phyloP scores from a whole-genome alignment of 371 early-diverging fungal genomes.

The Mortierella sp. region DNA sequence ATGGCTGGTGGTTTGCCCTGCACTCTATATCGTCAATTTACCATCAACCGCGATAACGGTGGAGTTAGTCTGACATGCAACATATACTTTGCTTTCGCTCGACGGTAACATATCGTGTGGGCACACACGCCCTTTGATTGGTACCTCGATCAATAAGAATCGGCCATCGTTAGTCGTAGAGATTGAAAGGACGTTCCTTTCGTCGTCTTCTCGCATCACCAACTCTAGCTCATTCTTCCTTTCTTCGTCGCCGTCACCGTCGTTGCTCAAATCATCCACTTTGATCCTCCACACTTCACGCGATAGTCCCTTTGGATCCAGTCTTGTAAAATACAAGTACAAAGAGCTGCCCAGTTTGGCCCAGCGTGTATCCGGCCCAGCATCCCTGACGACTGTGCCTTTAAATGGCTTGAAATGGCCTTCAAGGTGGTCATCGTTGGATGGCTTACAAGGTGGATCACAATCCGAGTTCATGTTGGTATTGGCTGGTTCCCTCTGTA shows the following conservation, averaged over 20 bases:
- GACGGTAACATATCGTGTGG: too few species aligned
- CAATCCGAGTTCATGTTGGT: too few species aligned
- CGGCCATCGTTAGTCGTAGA: slow-evolving; percentile 36
- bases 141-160: slow-evolving; percentile 44
- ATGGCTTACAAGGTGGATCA: too few species aligned
- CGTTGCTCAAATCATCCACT: slow-evolving; percentile 12
- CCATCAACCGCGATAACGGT: too few species aligned
- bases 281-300: slow-evolving; percentile 47
- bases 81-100: too few species aligned
- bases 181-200: slow-evolving; percentile 39
- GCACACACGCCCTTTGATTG: too few species aligned
- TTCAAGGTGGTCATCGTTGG: too few species aligned
- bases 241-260: background rate
- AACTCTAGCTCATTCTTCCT: slow-evolving; percentile 27
- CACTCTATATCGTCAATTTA: slow-evolving; percentile 29
- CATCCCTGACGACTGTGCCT: slow-evolving; percentile 50
- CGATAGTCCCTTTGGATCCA: slow-evolving; percentile 59
- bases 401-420: background rate
- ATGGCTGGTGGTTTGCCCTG: slow-evolving; percentile 28
- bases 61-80: too few species aligned
- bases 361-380: slow-evolving; percentile 55
- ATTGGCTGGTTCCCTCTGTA: too few species aligned
- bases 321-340: slow-evolving; percentile 57
- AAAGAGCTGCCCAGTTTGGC: slow-evolving; percentile 22
- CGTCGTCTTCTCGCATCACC: slow-evolving; percentile 60